These are phyloP conservation scores for Whalleya microplaca DNA, from an alignment of 2,329 filamentous ascomycete species.

Conservation along the genomic window DNA sequence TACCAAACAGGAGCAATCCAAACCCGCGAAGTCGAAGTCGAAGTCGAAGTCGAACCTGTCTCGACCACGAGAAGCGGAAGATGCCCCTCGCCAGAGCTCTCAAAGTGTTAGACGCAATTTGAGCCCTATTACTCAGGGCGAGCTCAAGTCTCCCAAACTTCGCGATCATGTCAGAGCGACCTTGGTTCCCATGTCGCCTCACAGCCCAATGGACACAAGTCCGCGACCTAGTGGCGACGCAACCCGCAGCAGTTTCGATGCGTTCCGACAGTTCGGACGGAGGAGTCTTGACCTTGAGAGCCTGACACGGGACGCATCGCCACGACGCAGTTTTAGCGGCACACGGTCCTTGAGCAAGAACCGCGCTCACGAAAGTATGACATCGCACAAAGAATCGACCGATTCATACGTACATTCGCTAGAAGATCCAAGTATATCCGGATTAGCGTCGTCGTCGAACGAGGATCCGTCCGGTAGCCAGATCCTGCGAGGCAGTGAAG, in stretches of 20 bases:
- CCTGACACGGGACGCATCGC: slow-evolving; percentile 45
- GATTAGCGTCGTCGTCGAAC: slow-evolving; percentile 67
- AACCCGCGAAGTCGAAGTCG: slow-evolving; percentile 31
- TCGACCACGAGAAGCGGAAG: slow-evolving; percentile 6
- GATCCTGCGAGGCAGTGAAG: slow-evolving; percentile 83
- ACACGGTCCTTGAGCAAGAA: slow-evolving; percentile 56
- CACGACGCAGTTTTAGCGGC: slow-evolving; percentile 66
- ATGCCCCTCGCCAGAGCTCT: slow-evolving; percentile 18
- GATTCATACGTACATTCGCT: slow-evolving; percentile 77
- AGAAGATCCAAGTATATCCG: slow-evolving; percentile 75
- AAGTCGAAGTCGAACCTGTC: slow-evolving; percentile 20
- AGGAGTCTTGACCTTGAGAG: slow-evolving; percentile 58
- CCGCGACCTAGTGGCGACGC: slow-evolving; percentile 60
- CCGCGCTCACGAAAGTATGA: slow-evolving; percentile 48
- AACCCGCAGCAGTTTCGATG: slow-evolving; percentile 58
- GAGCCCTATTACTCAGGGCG: slow-evolving; percentile 10
- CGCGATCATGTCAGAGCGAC: slow-evolving; percentile 66
- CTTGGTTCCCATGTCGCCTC: slow-evolving; percentile 55
- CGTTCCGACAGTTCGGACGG: slow-evolving; percentile 49
- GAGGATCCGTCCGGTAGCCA: slow-evolving; percentile 89
- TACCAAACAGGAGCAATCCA: slow-evolving; percentile 40
- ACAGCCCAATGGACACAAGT: slow-evolving; percentile 48
- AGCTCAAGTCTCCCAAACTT: slow-evolving; percentile 46
- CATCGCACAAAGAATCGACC: slow-evolving; percentile 62
- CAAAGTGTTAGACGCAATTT: slow-evolving; percentile 13